phyloP scores from a whole-genome alignment of 768 basidiomycete species.

The Suillus clintonianus region DNA sequence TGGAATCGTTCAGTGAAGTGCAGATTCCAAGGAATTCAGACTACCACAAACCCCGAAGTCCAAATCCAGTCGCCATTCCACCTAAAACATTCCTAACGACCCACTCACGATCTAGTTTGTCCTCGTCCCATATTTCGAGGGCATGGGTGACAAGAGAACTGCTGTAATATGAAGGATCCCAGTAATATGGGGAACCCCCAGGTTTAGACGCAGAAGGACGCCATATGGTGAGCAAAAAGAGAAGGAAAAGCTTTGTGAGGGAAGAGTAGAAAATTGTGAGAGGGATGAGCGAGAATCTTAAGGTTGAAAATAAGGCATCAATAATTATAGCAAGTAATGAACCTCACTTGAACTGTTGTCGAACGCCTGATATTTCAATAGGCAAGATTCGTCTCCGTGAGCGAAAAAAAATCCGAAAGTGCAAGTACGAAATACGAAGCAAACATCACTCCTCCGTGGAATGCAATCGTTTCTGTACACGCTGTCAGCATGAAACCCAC shows the following conservation, averaged over 20 bases:
- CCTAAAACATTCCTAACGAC: constrained; percentile 80
- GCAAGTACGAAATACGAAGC: constrained; percentile 56
- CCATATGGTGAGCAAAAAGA: constrained; percentile 85
- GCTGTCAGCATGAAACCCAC: not conserved
- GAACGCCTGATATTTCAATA: constrained; percentile 47
- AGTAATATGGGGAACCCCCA: constrained; percentile 19
- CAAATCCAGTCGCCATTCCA: constrained; percentile 87
- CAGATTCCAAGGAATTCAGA: not conserved
- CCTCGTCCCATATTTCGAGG: constrained; percentile 66
- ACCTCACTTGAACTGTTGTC: constrained; percentile 60
- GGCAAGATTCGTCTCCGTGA: constrained; percentile 22
- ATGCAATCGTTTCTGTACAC: constrained; percentile 69
- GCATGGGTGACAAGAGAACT: constrained; percentile 39
- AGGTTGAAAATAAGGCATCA: not conserved
- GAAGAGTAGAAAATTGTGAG: constrained; percentile 84
- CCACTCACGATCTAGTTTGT: constrained; percentile 80
- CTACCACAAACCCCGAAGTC: constrained; percentile 61
- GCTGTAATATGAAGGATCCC: constrained; percentile 28
- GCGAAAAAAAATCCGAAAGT: constrained; percentile 37
- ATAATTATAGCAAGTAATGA: constrained; percentile 4
- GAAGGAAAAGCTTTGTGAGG: constrained; percentile 78
- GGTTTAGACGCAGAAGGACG: constrained; percentile 42
- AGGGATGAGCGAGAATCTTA: constrained; percentile 72
- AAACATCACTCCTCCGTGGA: constrained; percentile 66
- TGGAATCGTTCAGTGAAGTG: constrained; percentile 3